Conservation (phyloP, 1,139 yeast species). For the Trichomonascaceae sp. region DNA sequence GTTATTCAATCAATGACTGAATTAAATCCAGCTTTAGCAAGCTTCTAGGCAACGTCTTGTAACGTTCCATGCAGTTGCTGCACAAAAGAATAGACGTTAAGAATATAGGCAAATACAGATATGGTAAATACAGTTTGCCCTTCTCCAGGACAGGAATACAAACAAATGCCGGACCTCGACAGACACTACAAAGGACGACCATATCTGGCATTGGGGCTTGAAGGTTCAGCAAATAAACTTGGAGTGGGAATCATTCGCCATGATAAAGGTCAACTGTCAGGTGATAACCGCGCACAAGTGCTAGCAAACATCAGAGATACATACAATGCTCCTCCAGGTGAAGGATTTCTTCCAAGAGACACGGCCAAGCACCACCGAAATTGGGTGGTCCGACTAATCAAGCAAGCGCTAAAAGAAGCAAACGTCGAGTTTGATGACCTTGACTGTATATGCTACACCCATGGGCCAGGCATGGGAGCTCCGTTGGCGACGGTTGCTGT, state of each 20-base stretch:
- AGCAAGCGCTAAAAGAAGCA: conserved; percentile 53
- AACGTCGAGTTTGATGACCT: conserved; percentile 40
- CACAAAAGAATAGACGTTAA: no score
- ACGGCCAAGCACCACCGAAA: conserved; percentile 93
- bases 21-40: no score
- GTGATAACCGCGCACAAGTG: conserved; percentile 52
- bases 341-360: conserved; percentile 91
- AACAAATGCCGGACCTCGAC: conserved; percentile 12
- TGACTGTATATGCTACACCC: conserved; percentile 89
- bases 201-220: conserved; percentile 68
- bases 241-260: conserved; percentile 91
- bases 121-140: no score
- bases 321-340: conserved; percentile 93
- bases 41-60: no score
- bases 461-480: conserved; percentile 99
- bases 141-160: no score
- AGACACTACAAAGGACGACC: conserved; percentile 11
- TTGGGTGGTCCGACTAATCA: conserved; percentile 81
- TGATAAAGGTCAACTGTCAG: conserved; percentile 29
- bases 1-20: no score
- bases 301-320: conserved; percentile 87
- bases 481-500: conserved; percentile 88
- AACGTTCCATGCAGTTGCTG: no score
- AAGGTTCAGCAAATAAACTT: conserved; percentile 92
- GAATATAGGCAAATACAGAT: no score